These are phyloP conservation scores for Stachybotrys echinatus DNA, from an alignment of 2,329 filamentous ascomycete genomes.

Conservation along the genomic window DNA sequence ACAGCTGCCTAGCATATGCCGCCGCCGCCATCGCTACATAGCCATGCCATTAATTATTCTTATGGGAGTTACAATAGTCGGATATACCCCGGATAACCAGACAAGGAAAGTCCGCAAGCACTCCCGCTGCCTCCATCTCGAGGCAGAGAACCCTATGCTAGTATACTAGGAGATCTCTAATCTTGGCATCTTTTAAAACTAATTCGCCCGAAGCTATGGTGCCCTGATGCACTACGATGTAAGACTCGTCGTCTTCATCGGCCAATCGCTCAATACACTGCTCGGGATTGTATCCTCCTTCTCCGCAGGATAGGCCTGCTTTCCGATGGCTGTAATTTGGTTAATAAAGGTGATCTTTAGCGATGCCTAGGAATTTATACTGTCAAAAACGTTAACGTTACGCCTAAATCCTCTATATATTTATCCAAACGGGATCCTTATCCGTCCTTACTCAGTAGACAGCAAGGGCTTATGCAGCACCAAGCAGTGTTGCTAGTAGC, in stretches of 20 bases:
- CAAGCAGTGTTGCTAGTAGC: slow-evolving; percentile 9
- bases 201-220: not conserved
- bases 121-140: slow-evolving; percentile 1
- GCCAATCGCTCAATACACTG: not conserved
- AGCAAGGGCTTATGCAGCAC: slow-evolving; percentile 8
- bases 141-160: not conserved
- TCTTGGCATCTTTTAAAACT: not conserved
- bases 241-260: not conserved
- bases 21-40: not conserved
- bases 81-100: not conserved
- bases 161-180: not conserved
- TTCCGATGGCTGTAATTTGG: slow-evolving; percentile 4
- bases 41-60: not conserved
- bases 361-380: slow-evolving; percentile 6
- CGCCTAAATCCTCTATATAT: slow-evolving; percentile 6
- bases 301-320: slow-evolving; percentile 4
- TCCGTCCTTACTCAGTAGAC: slow-evolving; percentile 1
- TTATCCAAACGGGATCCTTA: slow-evolving; percentile 6
- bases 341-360: slow-evolving; percentile 7
- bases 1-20: not conserved
- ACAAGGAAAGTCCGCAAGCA: not conserved
- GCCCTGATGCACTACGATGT: not conserved
- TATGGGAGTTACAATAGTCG: not conserved
- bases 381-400: not conserved
- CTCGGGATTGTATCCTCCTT: slow-evolving; percentile 4